These are phyloP conservation scores for Comarum palustre DNA, from an alignment of 306 rosid species.

Conservation along the genomic window DNA sequence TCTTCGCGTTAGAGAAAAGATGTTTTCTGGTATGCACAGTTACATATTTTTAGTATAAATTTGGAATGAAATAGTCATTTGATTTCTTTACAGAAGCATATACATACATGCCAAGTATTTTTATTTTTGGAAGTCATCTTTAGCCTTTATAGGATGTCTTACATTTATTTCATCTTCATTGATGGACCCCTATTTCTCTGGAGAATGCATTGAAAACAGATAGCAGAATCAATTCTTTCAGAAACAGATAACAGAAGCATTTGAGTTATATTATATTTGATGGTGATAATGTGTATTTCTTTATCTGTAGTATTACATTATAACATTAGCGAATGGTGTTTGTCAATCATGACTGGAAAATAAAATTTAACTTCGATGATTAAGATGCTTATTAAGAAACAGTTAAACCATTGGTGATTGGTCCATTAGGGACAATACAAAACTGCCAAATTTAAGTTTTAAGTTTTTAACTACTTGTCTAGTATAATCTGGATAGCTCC, in stretches of 20 bases:
- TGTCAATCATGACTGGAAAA: background rate
- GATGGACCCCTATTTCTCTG: background rate
- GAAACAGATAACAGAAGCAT: background rate
- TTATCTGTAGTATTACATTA: background rate
- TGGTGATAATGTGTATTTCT: background rate
- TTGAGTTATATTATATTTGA: background rate
- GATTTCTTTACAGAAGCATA: background rate
- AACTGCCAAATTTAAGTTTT: no score
- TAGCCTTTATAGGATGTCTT: background rate
- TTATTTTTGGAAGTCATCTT: background rate
- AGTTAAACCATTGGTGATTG: background rate
- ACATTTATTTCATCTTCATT: background rate
- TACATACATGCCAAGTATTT: background rate
- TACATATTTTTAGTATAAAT: background rate
- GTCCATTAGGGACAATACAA: background rate
- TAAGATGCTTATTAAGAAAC: background rate
- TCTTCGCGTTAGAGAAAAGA: constrained; percentile 79
- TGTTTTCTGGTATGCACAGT: constrained; percentile 68
- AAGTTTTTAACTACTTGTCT: background rate
- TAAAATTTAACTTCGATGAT: background rate
- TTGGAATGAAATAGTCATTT: background rate
- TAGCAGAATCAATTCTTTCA: background rate
- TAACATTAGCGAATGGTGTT: background rate
- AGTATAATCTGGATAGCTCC: background rate
- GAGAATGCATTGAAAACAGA: background rate